These are phyloP conservation scores for Triticum urartu DNA, from an alignment of 176 grass and related monocot species.

Conservation along the genomic window DNA sequence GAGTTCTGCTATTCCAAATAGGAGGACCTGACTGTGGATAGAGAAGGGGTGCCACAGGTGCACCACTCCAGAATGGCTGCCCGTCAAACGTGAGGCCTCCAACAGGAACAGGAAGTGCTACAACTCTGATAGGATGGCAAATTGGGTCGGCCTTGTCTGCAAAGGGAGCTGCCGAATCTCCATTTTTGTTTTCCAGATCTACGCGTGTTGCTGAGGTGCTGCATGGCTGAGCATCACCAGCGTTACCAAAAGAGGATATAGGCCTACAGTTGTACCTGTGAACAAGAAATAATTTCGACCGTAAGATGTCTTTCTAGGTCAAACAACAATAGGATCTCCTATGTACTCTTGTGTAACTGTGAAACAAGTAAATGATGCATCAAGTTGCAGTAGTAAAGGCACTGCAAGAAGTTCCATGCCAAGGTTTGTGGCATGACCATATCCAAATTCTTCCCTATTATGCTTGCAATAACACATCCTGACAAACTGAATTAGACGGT, in stretches of 20 bases:
- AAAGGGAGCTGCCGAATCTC: conserved; percentile 19
- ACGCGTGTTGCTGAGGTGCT: conserved; percentile 41
- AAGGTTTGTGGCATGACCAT: too few relatives aligned
- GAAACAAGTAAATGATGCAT: background rate
- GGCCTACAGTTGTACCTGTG: conserved; percentile 74
- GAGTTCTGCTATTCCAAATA: conserved; percentile 38
- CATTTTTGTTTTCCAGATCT: conserved; percentile 39
- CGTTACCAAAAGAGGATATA: conserved; percentile 21
- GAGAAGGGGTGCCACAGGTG: conserved; percentile 37
- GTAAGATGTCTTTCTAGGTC: conserved; percentile 18
- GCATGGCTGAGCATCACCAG: conserved; percentile 33
- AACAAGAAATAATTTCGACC: conserved; percentile 1
- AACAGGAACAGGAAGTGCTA: conserved; percentile 63
- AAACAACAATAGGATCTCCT: background rate
- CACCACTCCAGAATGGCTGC: conserved; percentile 43
- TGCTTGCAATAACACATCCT: conserved; percentile 8
- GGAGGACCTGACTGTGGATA: conserved; percentile 49
- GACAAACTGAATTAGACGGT: background rate
- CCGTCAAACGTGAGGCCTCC: conserved; percentile 61
- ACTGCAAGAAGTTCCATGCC: too few relatives aligned
- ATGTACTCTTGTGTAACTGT: background rate
- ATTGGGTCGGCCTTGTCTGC: conserved; percentile 43
- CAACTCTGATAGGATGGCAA: conserved; percentile 58
- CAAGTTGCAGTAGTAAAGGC: too few relatives aligned
- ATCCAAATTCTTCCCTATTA: background rate